Evolutionary conservation across 2,329 filamentous ascomycete genomes (phyloP).

Genomic region (Penicillium corylophilum): DNA sequence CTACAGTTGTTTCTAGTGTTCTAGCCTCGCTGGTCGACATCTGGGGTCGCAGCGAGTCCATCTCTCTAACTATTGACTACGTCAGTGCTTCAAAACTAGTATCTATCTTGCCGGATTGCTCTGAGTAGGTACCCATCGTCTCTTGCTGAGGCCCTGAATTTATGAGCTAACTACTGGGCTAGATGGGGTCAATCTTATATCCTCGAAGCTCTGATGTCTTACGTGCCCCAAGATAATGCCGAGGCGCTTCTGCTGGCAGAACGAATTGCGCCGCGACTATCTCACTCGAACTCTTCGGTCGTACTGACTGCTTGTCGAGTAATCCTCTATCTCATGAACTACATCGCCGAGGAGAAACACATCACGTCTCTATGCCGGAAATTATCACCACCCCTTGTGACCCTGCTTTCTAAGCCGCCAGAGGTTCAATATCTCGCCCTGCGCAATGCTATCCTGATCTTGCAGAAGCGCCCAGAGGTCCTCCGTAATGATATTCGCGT

Average conservation of each 20-base stretch:
- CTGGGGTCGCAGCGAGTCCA: conserved; percentile 95
- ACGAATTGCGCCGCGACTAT: conserved; percentile 89
- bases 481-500: conserved; percentile 94
- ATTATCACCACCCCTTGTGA: conserved; percentile 90
- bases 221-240: conserved; percentile 85
- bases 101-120: conserved; percentile 92
- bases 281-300: conserved; percentile 94
- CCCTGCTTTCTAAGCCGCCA: conserved; percentile 88
- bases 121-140: conserved; percentile 65
- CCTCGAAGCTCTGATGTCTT: conserved; percentile 94
- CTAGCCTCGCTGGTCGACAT: conserved; percentile 92
- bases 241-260: conserved; percentile 90
- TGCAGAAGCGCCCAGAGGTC: conserved; percentile 90
- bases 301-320: conserved; percentile 95
- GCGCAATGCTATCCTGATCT: conserved; percentile 86
- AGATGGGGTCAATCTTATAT: conserved; percentile 99
- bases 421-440: conserved; percentile 98
- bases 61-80: conserved; percentile 98
- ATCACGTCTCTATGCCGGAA: conserved; percentile 85
- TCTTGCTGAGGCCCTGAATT: neutral
- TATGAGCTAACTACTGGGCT: conserved; percentile 14
- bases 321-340: conserved; percentile 97
- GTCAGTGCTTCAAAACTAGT: conserved; percentile 97
- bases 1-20: conserved; percentile 93
- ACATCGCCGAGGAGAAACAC: conserved; percentile 88